A percentile compares a stretch with the other conserved stretches of the same genome.
Evolutionary conservation across 176 grass and related monocot genomes (phyloP).

Genomic region (Oryza coarctata): DNA sequence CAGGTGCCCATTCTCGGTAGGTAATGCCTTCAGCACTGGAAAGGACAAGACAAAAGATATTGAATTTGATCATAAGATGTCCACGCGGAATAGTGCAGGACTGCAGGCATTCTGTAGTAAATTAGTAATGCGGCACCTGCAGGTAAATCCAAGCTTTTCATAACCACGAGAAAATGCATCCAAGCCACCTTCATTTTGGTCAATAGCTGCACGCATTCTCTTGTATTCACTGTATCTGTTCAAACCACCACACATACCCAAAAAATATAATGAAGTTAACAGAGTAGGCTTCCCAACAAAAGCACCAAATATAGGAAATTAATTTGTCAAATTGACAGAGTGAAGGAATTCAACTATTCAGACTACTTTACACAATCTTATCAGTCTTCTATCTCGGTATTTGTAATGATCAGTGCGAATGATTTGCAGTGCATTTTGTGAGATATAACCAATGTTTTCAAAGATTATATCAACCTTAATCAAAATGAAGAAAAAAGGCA

Average conservation of each 20-base stretch:
- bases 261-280: background rate
- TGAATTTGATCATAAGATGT: slow-evolving; percentile 12
- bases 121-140: slow-evolving; percentile 40
- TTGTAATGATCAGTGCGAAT: background rate
- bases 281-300: slow-evolving; percentile 10
- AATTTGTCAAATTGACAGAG: background rate
- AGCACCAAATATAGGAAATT: slow-evolving; percentile 17
- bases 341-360: slow-evolving; percentile 15
- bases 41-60: slow-evolving; percentile 4
- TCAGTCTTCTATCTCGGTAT: slow-evolving; percentile 1
- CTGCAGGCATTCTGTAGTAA: background rate
- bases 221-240: slow-evolving; percentile 88
- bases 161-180: slow-evolving; percentile 98
- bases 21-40: slow-evolving; percentile 78
- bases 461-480: background rate
- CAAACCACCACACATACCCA: slow-evolving; percentile 30
- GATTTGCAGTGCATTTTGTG: slow-evolving; percentile 2
- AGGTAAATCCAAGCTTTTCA: slow-evolving; percentile 83
- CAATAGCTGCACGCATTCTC: slow-evolving; percentile 75
- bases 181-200: slow-evolving; percentile 89
- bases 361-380: background rate
- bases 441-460: slow-evolving; percentile 19
- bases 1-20: slow-evolving; percentile 96
- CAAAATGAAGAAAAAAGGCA: background rate
- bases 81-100: background rate